Evolutionary conservation across 139 green algal species (phyloP).

Genomic region (Micromonas commoda): DNA sequence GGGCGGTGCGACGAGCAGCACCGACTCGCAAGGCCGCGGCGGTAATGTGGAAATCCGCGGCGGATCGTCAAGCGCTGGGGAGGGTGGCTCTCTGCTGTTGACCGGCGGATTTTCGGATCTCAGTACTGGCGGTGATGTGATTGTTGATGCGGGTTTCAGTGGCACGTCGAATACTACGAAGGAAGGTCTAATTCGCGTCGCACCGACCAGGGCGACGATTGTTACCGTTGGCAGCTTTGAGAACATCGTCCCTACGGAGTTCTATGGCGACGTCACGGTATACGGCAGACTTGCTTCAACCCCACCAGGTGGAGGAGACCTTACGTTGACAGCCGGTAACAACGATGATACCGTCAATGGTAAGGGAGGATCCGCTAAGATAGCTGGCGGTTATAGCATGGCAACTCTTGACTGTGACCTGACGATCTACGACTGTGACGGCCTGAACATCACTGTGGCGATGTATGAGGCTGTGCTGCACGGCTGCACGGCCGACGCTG

Average conservation of each 20-base stretch:
- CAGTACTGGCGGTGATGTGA: constrained; percentile 14
- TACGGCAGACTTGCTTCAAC: no score
- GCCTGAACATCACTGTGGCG: not conserved
- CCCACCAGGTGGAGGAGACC: no score
- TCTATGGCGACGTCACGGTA: no score
- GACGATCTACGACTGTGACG: not conserved
- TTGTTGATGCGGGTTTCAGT: constrained; percentile 19
- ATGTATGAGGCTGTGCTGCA: not conserved
- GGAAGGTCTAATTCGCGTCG: constrained; percentile 10
- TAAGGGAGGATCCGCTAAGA: no score
- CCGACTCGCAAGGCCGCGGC: not conserved
- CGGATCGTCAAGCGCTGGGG: not conserved
- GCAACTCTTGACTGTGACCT: constrained; percentile 3
- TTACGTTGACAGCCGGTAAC: no score
- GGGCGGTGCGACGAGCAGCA: not conserved
- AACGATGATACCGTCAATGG: no score
- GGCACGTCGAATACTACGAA: not conserved
- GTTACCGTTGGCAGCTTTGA: not conserved
- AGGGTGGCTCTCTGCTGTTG: not conserved
- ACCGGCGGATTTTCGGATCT: not conserved
- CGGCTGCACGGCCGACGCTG: not conserved
- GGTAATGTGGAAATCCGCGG: constrained; percentile 9
- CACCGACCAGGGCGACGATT: not conserved
- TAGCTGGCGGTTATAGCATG: no score
- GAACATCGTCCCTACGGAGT: no score